phyloP scores from a whole-genome alignment of 208 protist genomes.

The Trypanosoma scelopori region DNA sequence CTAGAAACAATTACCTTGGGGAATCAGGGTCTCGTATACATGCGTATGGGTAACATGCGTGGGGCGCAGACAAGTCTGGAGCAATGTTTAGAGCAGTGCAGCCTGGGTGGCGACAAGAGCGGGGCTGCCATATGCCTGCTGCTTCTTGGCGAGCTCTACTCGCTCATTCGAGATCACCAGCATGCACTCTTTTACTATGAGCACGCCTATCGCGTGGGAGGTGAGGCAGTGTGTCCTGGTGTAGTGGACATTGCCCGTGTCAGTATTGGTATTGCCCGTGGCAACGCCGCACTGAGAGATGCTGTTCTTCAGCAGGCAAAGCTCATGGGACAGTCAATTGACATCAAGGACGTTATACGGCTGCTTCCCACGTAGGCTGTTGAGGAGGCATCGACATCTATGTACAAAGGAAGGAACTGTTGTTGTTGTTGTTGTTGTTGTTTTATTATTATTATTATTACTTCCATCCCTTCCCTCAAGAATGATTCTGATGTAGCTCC shows the following conservation, averaged over 20 bases:
- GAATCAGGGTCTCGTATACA: conserved; percentile 71
- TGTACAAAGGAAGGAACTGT: not conserved
- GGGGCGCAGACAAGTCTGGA: conserved; percentile 73
- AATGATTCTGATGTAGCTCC: too few species aligned
- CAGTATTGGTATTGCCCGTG: conserved; percentile 76
- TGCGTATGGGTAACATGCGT: conserved; percentile 82
- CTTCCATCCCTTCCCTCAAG: not conserved
- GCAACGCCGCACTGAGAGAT: conserved; percentile 64
- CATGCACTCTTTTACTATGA: conserved; percentile 90
- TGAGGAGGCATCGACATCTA: not conserved
- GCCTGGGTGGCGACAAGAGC: conserved; percentile 73
- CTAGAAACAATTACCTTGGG: conserved; percentile 83
- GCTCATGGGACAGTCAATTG: conserved; percentile 59
- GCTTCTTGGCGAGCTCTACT: conserved; percentile 86
- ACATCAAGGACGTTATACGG: conserved; percentile 49
- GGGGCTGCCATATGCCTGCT: conserved; percentile 84
- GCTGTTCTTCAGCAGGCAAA: conserved; percentile 57
- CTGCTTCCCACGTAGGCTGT: conserved; percentile 46
- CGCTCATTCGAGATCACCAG: conserved; percentile 76
- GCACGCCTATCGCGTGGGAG: conserved; percentile 79
- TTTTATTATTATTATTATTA: conserved; percentile 16
- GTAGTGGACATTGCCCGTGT: conserved; percentile 78
- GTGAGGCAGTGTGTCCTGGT: conserved; percentile 71
- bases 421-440: conserved; percentile 18
- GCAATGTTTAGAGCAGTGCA: conserved; percentile 84